Evolutionary conservation across 23 red algal genomes (phyloP), one percentile per base, ranked within the genome.

Genomic region (Pyropia yezoensis): DNA sequence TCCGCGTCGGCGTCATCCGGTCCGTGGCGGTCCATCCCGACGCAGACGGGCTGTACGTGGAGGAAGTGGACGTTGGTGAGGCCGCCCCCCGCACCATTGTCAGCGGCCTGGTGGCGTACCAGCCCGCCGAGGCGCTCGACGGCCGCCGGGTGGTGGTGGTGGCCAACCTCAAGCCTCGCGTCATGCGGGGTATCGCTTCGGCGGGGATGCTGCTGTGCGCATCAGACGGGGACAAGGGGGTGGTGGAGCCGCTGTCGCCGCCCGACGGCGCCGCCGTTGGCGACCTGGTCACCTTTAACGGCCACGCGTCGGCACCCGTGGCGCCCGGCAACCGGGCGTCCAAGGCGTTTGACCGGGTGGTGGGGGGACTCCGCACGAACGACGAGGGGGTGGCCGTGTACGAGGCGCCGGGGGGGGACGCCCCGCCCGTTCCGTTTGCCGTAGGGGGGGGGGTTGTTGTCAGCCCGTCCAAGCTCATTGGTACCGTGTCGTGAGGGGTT

Each of bases 181-280:
- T 67, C 24, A 90, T 90, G 86, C 68, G 86, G 54, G 86, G 86
- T 16, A 71, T 90, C 22, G 63, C 69, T 1, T 77, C 70, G 47
- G 59, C 79, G 6, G 86, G 86, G 18, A 90, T 90, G 86, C 60
- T 90, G 47, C 76, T 90, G 27, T 90, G 86, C 66, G 86, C 75
- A 33, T 74, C 66, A 3, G 74, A 81, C 58, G 70, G 65, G 28
- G 70, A 81, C 74, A 63, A 69, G 45, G 67, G 59, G 14, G 17
- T 54, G 28, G 86, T 90, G 26, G 86, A 90, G 27, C 86, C 86
- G 3, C 67, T 90, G 3, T 33, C 70, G 7, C 57, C 86, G 9
- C 86, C 86, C 7, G 21, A 33, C 1, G 70, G 45, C 16, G 65
- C 67, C 5, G 65, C 56, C 23, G 32, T 90, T 16, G 87, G 87